Conservation (phyloP, 1,284 basidiomycete genomes). For the Moesziomyces globuligerus region DNA sequence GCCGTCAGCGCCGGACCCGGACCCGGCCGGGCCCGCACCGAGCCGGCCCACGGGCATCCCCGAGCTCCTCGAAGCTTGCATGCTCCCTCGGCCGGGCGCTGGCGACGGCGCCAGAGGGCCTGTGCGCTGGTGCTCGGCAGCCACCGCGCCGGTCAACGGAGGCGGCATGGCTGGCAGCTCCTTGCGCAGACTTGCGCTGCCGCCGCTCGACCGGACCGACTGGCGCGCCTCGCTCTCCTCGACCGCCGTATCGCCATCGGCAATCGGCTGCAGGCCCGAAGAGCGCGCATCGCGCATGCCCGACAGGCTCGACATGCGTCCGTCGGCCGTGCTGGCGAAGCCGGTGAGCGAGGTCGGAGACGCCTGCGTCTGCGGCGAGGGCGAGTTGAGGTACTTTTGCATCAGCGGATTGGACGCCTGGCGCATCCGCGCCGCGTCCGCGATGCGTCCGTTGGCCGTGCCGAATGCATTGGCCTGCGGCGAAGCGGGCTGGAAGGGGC, state of each 20-base stretch:
- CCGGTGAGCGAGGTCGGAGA: constrained; percentile 9
- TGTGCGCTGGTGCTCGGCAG: constrained; percentile 12
- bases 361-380: constrained; percentile 33
- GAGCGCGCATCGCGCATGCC: constrained; percentile 18
- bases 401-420: constrained; percentile 39
- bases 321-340: constrained; percentile 3
- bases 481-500: constrained; percentile 56
- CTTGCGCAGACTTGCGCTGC: constrained; percentile 26
- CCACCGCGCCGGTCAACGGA: neutral
- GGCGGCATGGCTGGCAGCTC: constrained; percentile 40
- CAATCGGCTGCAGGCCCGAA: constrained; percentile 27
- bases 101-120: neutral
- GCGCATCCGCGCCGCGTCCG: constrained; percentile 20
- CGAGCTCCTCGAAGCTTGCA: constrained; percentile 17
- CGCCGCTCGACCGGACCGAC: constrained; percentile 19
- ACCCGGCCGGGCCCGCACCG: constrained; percentile 1
- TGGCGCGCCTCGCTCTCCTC: constrained; percentile 11
- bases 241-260: constrained; percentile 9
- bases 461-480: constrained; percentile 17
- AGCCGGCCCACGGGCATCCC: neutral
- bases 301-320: constrained; percentile 3
- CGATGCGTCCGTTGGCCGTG: constrained; percentile 16
- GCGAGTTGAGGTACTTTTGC: constrained; percentile 47
- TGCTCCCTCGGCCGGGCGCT: constrained; percentile 16
- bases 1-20: constrained; percentile 9